Evolutionary conservation across 2,329 filamentous ascomycete genomes (phyloP), one percentile per base, ranked within the genome.

Genomic region (Nigrospora sphaerica): DNA sequence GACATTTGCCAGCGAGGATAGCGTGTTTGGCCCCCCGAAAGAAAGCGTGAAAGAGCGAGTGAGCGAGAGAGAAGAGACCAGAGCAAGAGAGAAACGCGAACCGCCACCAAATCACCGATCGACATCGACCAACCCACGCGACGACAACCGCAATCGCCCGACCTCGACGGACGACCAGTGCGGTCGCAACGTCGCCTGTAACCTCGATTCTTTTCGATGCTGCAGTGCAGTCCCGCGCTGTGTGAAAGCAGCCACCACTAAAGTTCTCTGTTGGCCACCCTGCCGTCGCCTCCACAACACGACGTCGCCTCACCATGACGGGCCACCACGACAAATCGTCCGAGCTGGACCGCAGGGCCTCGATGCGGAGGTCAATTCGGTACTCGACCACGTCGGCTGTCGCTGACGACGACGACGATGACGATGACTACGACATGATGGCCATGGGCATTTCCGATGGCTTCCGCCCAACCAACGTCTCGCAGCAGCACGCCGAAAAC

Each of bases 351-450:
- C 66, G 68, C 59, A 68, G 65, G 52, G 60, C 63, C 41, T 75
- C 74, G 36, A 61, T 61, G 36, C 66, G 70, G 54, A 59, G 59
- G 19, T 73, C 74, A 32, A 60, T 64, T 44, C 66, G 67, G 52
- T 50, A 31, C 23, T 34, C 36, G 43, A 45, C 19, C 12, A 19
- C 35, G 12, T 39, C 19, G 48, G 49, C 42, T 17, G 42, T 36
- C 49, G 63, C 61, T 43, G 67, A 72, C 50, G 72, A 77, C 32
- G 69, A 75, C 31, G 63, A 61, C 43, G 67, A 72, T 50, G 72
- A 77, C 32, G 69, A 75, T 31, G 64, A 70, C 38, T 77, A 75
- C 48, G 72, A 73, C 52, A 55, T 77, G 57, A 64, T 65, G 42
- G 74, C 71, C 28, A 68, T 74, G 62, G 68, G 70, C 43, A 70